A percentile compares a stretch with the other conserved stretches of the same genome.
phyloP scores from a whole-genome alignment of 192 early-diverging fungal genomes.

The Dispira simplex region DNA sequence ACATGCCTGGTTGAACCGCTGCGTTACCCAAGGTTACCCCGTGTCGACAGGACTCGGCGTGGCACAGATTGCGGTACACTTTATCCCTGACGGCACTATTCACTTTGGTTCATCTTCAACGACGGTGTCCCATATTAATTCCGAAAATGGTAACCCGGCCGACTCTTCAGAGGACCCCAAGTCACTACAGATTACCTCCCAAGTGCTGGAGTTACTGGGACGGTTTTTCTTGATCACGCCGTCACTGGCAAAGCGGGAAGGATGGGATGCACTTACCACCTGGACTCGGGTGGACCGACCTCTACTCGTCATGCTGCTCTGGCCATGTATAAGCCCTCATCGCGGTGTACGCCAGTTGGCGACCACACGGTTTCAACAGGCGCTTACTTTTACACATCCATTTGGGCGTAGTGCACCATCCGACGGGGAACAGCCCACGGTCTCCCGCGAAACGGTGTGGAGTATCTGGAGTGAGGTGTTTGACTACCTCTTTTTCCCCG shows the following conservation, averaged over 20 bases:
- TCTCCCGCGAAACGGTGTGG: conserved; percentile 23
- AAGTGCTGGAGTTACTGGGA: conserved; percentile 18
- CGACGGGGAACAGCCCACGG: not conserved
- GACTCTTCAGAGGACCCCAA: too few relatives aligned
- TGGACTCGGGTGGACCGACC: conserved; percentile 14
- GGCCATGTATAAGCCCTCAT: conserved; percentile 58
- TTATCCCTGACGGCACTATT: too few relatives aligned
- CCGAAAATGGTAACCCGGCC: too few relatives aligned
- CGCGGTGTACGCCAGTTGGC: conserved; percentile 71
- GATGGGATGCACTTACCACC: conserved; percentile 18
- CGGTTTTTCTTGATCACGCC: conserved; percentile 17
- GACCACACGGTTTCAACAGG: conserved; percentile 65
- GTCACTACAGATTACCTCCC: conserved; percentile 15
- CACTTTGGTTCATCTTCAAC: too few relatives aligned
- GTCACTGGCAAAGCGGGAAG: conserved; percentile 24
- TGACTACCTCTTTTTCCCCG: conserved; percentile 75
- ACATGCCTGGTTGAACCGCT: not conserved
- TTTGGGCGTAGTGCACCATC: conserved; percentile 1
- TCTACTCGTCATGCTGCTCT: conserved; percentile 13
- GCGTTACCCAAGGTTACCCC: too few relatives aligned
- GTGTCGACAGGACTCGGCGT: too few relatives aligned
- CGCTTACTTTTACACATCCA: conserved; percentile 44
- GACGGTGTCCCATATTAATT: too few relatives aligned
- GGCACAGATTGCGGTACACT: too few relatives aligned
- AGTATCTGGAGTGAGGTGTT: conserved; percentile 49